These are phyloP conservation scores for Beauveria brongniartii DNA, from an alignment of 2,329 filamentous ascomycete genomes.

Conservation along the genomic window DNA sequence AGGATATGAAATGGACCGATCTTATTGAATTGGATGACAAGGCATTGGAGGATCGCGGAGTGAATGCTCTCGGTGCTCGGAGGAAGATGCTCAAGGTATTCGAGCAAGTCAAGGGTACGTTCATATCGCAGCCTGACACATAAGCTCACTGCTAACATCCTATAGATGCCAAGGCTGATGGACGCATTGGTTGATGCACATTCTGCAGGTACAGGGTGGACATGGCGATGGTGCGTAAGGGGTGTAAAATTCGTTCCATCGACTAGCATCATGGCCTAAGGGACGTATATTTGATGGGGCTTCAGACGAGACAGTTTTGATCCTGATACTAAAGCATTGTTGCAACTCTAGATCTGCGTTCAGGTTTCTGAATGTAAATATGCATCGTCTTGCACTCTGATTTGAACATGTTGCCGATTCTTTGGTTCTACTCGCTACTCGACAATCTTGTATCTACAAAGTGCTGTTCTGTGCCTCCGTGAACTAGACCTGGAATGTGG, in stretches of 20 bases:
- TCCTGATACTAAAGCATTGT: not conserved
- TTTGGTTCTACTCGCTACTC: not conserved
- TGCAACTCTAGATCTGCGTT: not conserved
- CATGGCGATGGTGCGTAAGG: not conserved
- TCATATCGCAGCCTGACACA: not conserved
- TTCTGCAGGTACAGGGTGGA: conserved; percentile 10
- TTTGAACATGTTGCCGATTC: not conserved
- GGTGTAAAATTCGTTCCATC: not conserved
- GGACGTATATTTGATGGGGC: not conserved
- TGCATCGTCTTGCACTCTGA: not conserved
- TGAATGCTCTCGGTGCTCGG: conserved; percentile 87
- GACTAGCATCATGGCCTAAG: not conserved
- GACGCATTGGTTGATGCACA: conserved; percentile 4
- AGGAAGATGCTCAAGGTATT: conserved; percentile 99
- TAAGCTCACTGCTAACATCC: not conserved
- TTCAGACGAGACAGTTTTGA: not conserved
- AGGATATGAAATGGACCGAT: conserved; percentile 95
- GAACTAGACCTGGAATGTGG: not conserved
- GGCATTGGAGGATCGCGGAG: conserved; percentile 82
- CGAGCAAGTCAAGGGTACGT: conserved; percentile 77
- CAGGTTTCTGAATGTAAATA: not conserved
- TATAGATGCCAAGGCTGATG: conserved; percentile 9
- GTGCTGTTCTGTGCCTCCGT: not conserved
- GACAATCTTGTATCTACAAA: not conserved
- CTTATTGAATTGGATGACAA: conserved; percentile 88